Conservation (phyloP, 2,329 filamentous ascomycete species). For the Penicillium brevicompactum region DNA sequence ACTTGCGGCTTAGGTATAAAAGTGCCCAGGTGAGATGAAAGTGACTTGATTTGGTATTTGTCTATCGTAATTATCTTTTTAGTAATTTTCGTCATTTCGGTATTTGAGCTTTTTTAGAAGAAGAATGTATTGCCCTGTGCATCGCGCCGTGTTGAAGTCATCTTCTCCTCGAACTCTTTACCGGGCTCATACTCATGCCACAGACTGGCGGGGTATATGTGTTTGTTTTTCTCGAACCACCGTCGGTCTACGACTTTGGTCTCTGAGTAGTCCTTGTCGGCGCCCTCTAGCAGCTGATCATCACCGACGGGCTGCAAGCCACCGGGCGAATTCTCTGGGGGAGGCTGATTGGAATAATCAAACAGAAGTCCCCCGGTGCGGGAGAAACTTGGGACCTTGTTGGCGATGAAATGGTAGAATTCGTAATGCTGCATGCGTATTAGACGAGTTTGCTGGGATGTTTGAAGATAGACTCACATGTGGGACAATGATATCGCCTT, state of each 20-base stretch:
- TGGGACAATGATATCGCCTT: slow-evolving; percentile 87
- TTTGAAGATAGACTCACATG: slow-evolving; percentile 66
- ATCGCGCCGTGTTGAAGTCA: slow-evolving; percentile 75
- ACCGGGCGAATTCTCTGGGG: slow-evolving; percentile 32
- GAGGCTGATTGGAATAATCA: slow-evolving; percentile 63
- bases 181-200: slow-evolving; percentile 96
- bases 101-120: slow-evolving; percentile 49
- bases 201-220: slow-evolving; percentile 93
- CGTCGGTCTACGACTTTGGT: slow-evolving; percentile 95
- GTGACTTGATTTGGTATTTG: slow-evolving; percentile 7
- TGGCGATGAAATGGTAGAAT: slow-evolving; percentile 95
- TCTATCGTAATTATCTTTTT: slow-evolving; percentile 13
- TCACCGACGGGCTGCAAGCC: slow-evolving; percentile 52
- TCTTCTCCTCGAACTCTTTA: slow-evolving; percentile 69
- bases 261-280: slow-evolving; percentile 71
- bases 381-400: slow-evolving; percentile 63
- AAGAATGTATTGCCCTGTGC: slow-evolving; percentile 91
- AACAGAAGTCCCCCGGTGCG: slow-evolving; percentile 80
- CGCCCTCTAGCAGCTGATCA: slow-evolving; percentile 70
- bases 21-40: too few species aligned
- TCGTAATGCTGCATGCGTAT: slow-evolving; percentile 75
- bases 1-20: too few species aligned
- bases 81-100: neutral
- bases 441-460: neutral
- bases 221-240: slow-evolving; percentile 98